Evolutionary conservation across 257 asterid species (phyloP), one percentile per base, ranked within the genome.

Genomic region (Solanum tarapatanum): DNA sequence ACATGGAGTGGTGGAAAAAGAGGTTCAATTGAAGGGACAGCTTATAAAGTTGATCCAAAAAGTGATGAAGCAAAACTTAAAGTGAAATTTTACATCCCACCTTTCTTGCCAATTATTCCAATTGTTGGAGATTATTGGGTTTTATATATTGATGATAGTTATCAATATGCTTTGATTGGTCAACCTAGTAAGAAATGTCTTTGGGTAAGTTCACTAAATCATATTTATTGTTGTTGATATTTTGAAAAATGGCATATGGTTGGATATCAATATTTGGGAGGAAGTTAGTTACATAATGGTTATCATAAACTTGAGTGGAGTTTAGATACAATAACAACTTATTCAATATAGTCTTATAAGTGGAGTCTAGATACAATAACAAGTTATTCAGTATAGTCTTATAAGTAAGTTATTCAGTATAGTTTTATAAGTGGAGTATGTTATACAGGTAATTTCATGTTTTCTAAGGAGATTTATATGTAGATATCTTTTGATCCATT

Each of bases 1-100:
- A 95, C 99, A 1, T 97, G 98, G 98, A 87, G 72, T 7, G 92
- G 84, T 84, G 98, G 98, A 1, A 97, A 95, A 85, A 94, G 98
- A 90, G 92, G 90, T 58, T 93, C 0, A 8, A 95, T 97, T 30
- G 96, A 95, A 80, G 99, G 99, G 8, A 84, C 55, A 28, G 98
- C 98, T 1, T 94, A 87, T 8, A 94, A 94, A 80, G 94, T 84
- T 76, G 96, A 97, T 69, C 92, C 98, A 24, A 90, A 91, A 2
- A 94, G 88, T 32, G 91, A 90, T 36, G 93, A 89, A 82, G 93
- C 90, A 2, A 91, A 91, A 28, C 86, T 91, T 4, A 91, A 90
- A 88, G 90, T 91, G 32, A 90, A 51, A 36, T 91, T 91, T 33
- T 90, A 74, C 80, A 51, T 90, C 7, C 93, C 93, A 7, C 92